Evolutionary conservation across 345 rosid species (phyloP).

Genomic region (Leavenworthia alabamica): DNA sequence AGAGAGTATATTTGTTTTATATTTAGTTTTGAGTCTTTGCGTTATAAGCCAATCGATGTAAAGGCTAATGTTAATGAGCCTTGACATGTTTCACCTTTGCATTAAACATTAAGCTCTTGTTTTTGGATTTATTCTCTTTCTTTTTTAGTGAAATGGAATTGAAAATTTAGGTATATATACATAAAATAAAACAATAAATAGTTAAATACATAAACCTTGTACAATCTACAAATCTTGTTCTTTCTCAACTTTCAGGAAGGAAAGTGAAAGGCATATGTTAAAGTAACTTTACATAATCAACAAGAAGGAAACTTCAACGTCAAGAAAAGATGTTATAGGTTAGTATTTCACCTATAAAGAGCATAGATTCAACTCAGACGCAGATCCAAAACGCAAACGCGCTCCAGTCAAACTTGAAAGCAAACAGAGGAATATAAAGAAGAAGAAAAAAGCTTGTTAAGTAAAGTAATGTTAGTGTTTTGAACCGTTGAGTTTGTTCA

Average conservation of each 20-base stretch:
- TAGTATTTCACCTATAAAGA: conserved; percentile 7
- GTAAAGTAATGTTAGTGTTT: conserved; percentile 3
- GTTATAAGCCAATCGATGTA: not conserved
- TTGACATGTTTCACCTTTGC: not conserved
- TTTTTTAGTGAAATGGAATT: not conserved
- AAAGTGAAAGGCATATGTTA: conserved; percentile 12
- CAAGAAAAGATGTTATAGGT: conserved; percentile 1
- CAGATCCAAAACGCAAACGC: conserved; percentile 18
- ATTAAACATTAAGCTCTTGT: not conserved
- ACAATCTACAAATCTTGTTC: conserved; percentile 6
- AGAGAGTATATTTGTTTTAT: not conserved
- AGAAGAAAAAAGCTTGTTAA: not conserved
- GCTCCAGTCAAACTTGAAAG: not conserved
- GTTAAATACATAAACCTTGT: conserved; percentile 8
- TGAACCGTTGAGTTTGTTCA: not conserved
- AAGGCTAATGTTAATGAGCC: not conserved
- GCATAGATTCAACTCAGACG: conserved; percentile 1
- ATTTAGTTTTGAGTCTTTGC: not conserved
- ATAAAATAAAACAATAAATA: not conserved
- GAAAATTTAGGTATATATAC: not conserved
- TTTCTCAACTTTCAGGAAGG: not conserved
- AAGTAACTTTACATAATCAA: not conserved
- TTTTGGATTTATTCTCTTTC: not conserved
- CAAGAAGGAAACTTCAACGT: conserved; percentile 13
- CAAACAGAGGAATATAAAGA: not conserved